A percentile compares a stretch with the other conserved stretches of the same genome.
Conservation (phyloP, 2,329 filamentous ascomycete genomes). For the Cryphonectria naterciae region DNA sequence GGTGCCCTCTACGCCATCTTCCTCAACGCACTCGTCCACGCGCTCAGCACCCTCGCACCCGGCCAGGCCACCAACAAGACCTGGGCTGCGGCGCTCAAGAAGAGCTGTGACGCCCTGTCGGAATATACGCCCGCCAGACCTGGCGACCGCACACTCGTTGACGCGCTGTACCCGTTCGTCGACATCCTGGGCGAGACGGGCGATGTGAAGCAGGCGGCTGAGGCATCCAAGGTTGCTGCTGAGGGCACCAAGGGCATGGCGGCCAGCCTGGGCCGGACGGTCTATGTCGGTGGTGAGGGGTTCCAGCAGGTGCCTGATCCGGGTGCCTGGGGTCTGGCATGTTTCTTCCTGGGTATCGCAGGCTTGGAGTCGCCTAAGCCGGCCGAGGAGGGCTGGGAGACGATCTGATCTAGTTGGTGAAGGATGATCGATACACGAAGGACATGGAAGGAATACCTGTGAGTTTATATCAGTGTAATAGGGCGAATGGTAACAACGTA, state of each 20-base stretch:
- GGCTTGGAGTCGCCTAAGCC: constrained; percentile 50
- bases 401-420: constrained; percentile 11
- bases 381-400: constrained; percentile 44
- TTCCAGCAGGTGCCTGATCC: constrained; percentile 70
- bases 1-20: constrained; percentile 77
- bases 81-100: constrained; percentile 69
- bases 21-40: constrained; percentile 79
- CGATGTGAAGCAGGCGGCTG: constrained; percentile 72
- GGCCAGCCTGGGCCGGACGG: constrained; percentile 80
- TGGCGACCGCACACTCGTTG: constrained; percentile 88
- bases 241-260: constrained; percentile 90
- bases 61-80: constrained; percentile 46
- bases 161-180: constrained; percentile 88
- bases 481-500: neutral
- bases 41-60: constrained; percentile 49
- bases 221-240: constrained; percentile 74
- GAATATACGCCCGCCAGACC: constrained; percentile 88
- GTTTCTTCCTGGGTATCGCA: constrained; percentile 80
- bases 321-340: constrained; percentile 75
- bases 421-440: neutral
- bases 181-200: constrained; percentile 68
- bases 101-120: constrained; percentile 71
- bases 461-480: constrained; percentile 8
- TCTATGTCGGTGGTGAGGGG: constrained; percentile 79
- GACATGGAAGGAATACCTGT: neutral